Evolutionary conservation across 805 yeast species (phyloP), one percentile per base, ranked within the genome.

Genomic region (Isabelozyma pseudorhagii): DNA sequence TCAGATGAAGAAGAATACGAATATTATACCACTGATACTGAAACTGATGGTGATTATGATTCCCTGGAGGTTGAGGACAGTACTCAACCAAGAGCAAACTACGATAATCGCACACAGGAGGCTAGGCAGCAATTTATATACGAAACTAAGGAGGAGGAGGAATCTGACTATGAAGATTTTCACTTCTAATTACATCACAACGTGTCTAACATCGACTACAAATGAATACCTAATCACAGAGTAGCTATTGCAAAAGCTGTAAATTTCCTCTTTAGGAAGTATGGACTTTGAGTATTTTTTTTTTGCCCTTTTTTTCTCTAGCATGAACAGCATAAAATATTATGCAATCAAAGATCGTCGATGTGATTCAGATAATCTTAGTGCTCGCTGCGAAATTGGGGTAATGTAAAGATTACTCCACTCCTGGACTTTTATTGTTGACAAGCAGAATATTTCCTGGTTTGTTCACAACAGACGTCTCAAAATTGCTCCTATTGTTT

Each of bases 1-100:
- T 59, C 68, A 1, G 69, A 65, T 8, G 56, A 47, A 11, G 63
- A 60, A 27, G 60, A 55, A 4, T 57, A 53, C 8, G 57, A 44
- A 11, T 40, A 44, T n/a, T 48, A 39, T 31, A 25, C 29, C 13
- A 44, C 51, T 18, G 51, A 45, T n/a, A 45, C 48, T 38, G 51
- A 48, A 34, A 48, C 51, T 14, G 46, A 48, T 25, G 51, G 38
- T 14, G 44, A 48, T 40, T 48, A 31, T 34, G 44, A 47, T 27
- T 38, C 48, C n/a, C 48, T 41, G 29, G 42, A 46, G 21, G 38
- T 45, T 36, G 44, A 29, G 27, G 40, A 36, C 11, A 38, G n/a
- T 25, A 21, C 25, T 15, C 38, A 42, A 31, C 38, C 45, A 5
- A 28, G 45, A 31, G 27, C 45, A 8, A 42, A 27, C 13, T 42